Evolutionary conservation across 495 filamentous ascomycete species (phyloP).

Genomic region (Sabuloglossum arenarium): DNA sequence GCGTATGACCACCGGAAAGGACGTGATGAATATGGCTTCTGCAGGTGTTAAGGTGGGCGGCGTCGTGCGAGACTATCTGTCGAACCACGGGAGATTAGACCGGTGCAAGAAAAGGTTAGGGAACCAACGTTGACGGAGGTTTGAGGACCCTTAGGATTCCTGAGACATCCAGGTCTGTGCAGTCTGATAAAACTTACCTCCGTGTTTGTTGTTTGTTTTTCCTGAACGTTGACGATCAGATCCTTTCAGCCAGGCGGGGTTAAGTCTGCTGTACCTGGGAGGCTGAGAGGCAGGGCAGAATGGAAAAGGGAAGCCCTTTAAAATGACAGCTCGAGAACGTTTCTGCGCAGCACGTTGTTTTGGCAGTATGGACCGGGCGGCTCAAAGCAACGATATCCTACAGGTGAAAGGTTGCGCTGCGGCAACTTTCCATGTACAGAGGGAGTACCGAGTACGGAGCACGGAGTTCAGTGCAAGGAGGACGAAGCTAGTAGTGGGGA

Average conservation of each 20-base stretch:
- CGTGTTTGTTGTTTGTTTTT: background rate
- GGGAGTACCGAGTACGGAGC: background rate
- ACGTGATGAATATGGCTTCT: background rate
- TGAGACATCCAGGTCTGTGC: background rate
- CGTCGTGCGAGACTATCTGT: background rate
- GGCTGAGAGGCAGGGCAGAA: background rate
- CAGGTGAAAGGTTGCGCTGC: background rate
- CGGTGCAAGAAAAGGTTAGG: background rate
- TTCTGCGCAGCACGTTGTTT: background rate
- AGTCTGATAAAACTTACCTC: background rate
- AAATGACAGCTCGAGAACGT: background rate
- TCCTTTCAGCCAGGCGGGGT: background rate
- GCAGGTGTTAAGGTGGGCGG: background rate
- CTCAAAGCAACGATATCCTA: background rate
- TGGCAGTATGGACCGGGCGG: background rate
- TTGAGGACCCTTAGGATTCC: background rate
- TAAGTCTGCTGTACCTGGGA: background rate
- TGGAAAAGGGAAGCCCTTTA: background rate
- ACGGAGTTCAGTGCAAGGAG: background rate
- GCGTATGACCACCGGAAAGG: background rate
- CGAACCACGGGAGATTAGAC: background rate
- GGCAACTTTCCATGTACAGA: background rate
- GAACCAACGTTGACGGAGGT: background rate
- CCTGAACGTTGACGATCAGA: background rate
- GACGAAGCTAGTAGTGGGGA: background rate